These are phyloP conservation scores for Candida freyschussii DNA, from an alignment of 1,139 yeast genomes.

Conservation along the genomic window DNA sequence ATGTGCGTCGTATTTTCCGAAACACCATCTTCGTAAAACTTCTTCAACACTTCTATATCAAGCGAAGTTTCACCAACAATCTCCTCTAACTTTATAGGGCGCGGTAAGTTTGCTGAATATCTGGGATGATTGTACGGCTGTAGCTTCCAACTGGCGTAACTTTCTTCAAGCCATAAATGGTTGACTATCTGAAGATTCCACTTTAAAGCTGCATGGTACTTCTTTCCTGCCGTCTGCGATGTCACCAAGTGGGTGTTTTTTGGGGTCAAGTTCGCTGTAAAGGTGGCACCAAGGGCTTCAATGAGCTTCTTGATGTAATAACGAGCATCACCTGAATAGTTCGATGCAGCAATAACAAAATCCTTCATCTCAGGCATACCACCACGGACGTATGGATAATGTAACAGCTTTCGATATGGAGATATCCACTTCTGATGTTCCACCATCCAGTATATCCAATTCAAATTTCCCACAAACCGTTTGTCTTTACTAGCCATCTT, in stretches of 20 bases:
- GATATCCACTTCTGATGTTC: conserved; percentile 50
- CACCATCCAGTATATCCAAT: conserved; percentile 71
- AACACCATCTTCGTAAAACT: conserved; percentile 34
- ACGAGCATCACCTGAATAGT: conserved; percentile 83
- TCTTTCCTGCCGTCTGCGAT: conserved; percentile 64
- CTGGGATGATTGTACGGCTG: conserved; percentile 41
- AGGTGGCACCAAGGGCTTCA: conserved; percentile 67
- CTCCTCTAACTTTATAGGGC: conserved; percentile 35
- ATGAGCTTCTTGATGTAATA: conserved; percentile 63
- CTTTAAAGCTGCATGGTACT: conserved; percentile 63
- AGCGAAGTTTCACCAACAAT: conserved; percentile 50
- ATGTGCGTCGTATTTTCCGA: conserved; percentile 16
- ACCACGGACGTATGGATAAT: conserved; percentile 60
- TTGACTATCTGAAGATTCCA: conserved; percentile 63
- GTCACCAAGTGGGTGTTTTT: conserved; percentile 71
- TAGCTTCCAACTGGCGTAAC: conserved; percentile 55
- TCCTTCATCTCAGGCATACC: conserved; percentile 51
- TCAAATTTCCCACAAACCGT: conserved; percentile 56
- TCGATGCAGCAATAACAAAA: conserved; percentile 61
- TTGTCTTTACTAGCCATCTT: conserved; percentile 30
- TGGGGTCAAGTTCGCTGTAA: conserved; percentile 63
- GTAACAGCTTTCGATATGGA: conserved; percentile 57
- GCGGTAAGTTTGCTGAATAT: conserved; percentile 37
- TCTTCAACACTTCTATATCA: conserved; percentile 36
- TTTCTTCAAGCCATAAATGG: conserved; percentile 89